Conservation (phyloP, 1,139 yeast species). For the Pichia sp. region DNA sequence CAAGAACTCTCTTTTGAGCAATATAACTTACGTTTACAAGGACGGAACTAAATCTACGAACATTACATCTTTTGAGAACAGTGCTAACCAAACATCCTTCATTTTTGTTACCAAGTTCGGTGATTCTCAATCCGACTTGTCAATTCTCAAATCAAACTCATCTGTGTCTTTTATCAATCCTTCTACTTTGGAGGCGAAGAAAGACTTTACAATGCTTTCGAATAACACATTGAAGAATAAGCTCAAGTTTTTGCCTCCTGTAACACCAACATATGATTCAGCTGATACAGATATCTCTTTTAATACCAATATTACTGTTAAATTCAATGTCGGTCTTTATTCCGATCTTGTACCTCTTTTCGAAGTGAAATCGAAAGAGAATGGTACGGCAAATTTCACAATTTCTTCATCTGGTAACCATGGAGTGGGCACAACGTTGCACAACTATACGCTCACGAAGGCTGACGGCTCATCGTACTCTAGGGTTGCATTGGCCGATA, state of each 20-base stretch:
- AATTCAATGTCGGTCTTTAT: slow-evolving; percentile 10
- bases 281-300: slow-evolving; percentile 23
- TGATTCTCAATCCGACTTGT: slow-evolving; percentile 32
- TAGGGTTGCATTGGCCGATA: slow-evolving; percentile 42
- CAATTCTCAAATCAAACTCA: slow-evolving; percentile 24
- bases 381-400: slow-evolving; percentile 48
- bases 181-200: slow-evolving; percentile 15
- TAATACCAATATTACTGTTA: slow-evolving; percentile 24
- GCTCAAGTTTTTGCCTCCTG: slow-evolving; percentile 18
- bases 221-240: slow-evolving; percentile 25
- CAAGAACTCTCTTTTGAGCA: slow-evolving; percentile 33
- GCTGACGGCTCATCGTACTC: slow-evolving; percentile 31
- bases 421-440: slow-evolving; percentile 48
- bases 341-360: slow-evolving; percentile 18
- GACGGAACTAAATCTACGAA: slow-evolving; percentile 34
- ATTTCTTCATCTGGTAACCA: slow-evolving; percentile 47
- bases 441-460: slow-evolving; percentile 33
- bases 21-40: slow-evolving; percentile 35
- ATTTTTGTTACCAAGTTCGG: slow-evolving; percentile 36
- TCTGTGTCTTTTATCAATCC: slow-evolving; percentile 25
- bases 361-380: slow-evolving; percentile 34
- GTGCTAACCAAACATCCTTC: slow-evolving; percentile 35
- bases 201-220: slow-evolving; percentile 18
- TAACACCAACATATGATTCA: slow-evolving; percentile 11
- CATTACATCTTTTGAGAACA: slow-evolving; percentile 26